Percentiles rank a stretch among this genome's conserved stretches.
Conservation (phyloP, 495 filamentous ascomycete species). For the Amphirosellinia nigrospora region DNA sequence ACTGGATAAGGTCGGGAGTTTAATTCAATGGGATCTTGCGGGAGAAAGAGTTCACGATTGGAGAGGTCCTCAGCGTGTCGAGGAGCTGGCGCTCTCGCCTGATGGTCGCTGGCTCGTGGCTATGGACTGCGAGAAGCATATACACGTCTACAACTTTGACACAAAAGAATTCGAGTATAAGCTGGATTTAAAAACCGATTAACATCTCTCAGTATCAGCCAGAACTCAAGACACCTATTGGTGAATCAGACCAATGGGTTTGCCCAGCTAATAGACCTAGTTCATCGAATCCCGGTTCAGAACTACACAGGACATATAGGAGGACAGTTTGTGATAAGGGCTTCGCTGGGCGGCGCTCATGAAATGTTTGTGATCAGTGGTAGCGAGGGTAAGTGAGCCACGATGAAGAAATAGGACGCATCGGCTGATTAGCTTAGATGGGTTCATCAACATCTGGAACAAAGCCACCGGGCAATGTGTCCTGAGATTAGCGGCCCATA, state of each 20-base stretch:
- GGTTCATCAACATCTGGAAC: slow-evolving; percentile 86
- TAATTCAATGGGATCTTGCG: slow-evolving; percentile 71
- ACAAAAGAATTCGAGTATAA: slow-evolving; percentile 77
- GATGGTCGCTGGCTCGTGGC: slow-evolving; percentile 81
- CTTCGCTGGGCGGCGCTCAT: slow-evolving; percentile 82
- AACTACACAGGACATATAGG: slow-evolving; percentile 76
- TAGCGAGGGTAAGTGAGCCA: slow-evolving; percentile 75
- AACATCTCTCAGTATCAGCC: slow-evolving; percentile 80
- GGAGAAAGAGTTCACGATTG: slow-evolving; percentile 64
- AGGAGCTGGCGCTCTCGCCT: slow-evolving; percentile 80
- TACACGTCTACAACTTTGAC: slow-evolving; percentile 83
- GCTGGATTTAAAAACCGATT: slow-evolving; percentile 68
- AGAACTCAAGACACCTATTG: slow-evolving; percentile 79
- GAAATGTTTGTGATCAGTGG: slow-evolving; percentile 92
- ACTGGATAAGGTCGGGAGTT: slow-evolving; percentile 67
- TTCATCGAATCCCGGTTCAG: slow-evolving; percentile 72
- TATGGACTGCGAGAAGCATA: slow-evolving; percentile 68
- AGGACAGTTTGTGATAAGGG: slow-evolving; percentile 76
- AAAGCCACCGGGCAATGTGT: slow-evolving; percentile 78
- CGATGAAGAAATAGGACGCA: slow-evolving; percentile 5
- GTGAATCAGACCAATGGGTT: slow-evolving; percentile 78
- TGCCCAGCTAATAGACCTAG: slow-evolving; percentile 77
- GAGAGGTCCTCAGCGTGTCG: slow-evolving; percentile 74
- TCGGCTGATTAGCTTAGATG: slow-evolving; percentile 61
- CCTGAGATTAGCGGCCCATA: slow-evolving; percentile 76